phyloP scores from a whole-genome alignment of 1,284 basidiomycete genomes.

The Ganoderma resinaceum region DNA sequence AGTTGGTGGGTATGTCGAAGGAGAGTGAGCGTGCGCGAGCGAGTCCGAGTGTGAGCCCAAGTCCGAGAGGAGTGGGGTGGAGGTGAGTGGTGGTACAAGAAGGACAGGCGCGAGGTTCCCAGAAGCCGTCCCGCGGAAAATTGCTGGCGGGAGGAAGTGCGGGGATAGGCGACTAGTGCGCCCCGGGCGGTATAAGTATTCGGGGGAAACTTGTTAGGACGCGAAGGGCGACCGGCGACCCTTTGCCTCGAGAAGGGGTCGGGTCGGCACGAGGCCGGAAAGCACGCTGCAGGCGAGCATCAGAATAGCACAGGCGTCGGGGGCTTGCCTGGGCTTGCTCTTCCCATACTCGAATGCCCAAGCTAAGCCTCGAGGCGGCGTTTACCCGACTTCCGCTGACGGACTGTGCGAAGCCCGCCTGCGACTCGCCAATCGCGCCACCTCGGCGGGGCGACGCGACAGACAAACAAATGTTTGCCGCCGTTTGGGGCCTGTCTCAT shows the following conservation, averaged over 20 bases:
- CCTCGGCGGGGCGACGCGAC: not conserved
- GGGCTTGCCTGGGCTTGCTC: conserved; percentile 3
- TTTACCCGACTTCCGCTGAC: conserved; percentile 17
- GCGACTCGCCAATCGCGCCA: not conserved
- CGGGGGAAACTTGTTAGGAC: conserved; percentile 11
- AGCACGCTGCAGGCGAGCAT: conserved; percentile 25
- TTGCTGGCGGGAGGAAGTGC: conserved; percentile 25
- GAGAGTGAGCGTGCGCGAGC: conserved; percentile 12
- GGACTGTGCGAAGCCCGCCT: conserved; percentile 11
- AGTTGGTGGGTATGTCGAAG: conserved; percentile 13
- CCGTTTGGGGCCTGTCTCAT: not conserved
- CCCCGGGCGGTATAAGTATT: conserved; percentile 27
- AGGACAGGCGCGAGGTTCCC: conserved; percentile 13
- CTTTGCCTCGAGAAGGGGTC: not conserved
- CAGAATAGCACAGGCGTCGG: conserved; percentile 21
- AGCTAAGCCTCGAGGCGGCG: conserved; percentile 35
- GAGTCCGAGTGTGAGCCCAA: conserved; percentile 8
- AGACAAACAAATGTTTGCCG: conserved; percentile 11
- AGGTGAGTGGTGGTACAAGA: conserved; percentile 15
- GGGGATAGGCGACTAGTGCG: conserved; percentile 24
- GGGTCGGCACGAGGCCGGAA: conserved; percentile 27
- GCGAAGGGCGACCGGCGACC: not conserved
- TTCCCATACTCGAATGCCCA: conserved; percentile 27
- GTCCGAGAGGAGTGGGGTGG: conserved; percentile 6
- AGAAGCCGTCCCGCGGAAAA: conserved; percentile 21